Base-by-base conservation (phyloP, 257 asterid genomes). In the Sherardia arvensis region DNA sequence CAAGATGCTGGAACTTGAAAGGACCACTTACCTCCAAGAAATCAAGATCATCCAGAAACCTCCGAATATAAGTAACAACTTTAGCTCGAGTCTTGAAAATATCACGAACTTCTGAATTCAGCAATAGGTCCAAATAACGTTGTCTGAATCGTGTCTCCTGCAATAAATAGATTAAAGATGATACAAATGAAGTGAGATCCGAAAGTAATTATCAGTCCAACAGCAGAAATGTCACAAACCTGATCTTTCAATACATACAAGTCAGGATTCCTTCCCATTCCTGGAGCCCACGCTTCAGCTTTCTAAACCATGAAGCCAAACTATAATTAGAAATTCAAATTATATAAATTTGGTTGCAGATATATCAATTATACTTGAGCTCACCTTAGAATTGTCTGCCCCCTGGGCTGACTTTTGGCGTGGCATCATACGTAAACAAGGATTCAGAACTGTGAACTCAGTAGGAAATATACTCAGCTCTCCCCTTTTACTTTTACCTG, bases 11-110 rank as follows among this genome's bases (percentile, higher is more conserved):
- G n/a, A n/a, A n/a, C n/a, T n/a, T n/a, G n/a, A n/a, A n/a, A n/a
- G n/a, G n/a, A n/a, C n/a, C n/a, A n/a, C n/a, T n/a, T n/a, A n/a
- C 95, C 91, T 92, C 99, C 77, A 85, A 29, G 72, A 92, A 92
- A 26, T 89, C 93, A 17, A 18, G 88, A 38, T 76, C 69, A 33
- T 89, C 88, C 25, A 92, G 86, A 62, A 76, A 91, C 54, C 73
- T 84, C 49, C 95, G 73, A 64, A 89, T 66, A 72, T 80, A 82
- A 43, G 85, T 77, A 40, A 92, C 77, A 48, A 87, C 68, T 73
- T 77, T 84, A 9, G 97, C 76, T 60, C 99, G 79, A 51, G 96
- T 87, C 76, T 56, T 85, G 56, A 92, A 87, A 67, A 92, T 89
- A 67, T 82, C 83, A 7, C 91, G 81, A 62, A 92, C 84, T 80